phyloP scores from a whole-genome alignment of 2,329 filamentous ascomycete genomes.

The Neurospora sp. region DNA sequence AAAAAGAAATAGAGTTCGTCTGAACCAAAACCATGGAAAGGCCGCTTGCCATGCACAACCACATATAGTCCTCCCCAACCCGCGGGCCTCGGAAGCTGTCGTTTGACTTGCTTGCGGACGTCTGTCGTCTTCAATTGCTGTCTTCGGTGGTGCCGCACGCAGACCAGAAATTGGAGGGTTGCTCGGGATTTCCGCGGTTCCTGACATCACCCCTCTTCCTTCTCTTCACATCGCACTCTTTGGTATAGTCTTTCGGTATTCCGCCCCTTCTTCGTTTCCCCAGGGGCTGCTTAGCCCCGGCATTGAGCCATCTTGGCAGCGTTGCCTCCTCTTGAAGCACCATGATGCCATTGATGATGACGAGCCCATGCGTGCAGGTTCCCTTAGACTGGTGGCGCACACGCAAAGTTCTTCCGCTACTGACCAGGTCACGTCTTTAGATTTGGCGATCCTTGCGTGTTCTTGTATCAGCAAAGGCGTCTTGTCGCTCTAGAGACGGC shows the following conservation, averaged over 20 bases:
- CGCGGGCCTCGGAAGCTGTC: not conserved
- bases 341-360: not conserved
- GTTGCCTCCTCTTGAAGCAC: not conserved
- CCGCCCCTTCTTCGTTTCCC: not conserved
- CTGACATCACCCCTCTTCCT: not conserved
- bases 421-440: not conserved
- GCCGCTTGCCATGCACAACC: not conserved
- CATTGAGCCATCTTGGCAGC: not conserved
- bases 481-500: conserved; percentile 35
- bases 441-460: conserved; percentile 22
- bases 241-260: not conserved
- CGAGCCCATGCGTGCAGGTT: not conserved
- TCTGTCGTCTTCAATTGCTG: not conserved
- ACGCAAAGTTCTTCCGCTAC: not conserved
- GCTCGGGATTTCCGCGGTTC: not conserved
- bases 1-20: not conserved
- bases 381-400: not conserved
- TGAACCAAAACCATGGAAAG: not conserved
- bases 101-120: not conserved
- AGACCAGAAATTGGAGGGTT: not conserved
- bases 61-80: not conserved
- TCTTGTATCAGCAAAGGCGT: conserved; percentile 34
- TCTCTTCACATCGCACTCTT: not conserved
- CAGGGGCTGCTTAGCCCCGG: not conserved
- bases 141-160: not conserved